Evolutionary conservation across 2,329 filamentous ascomycete species (phyloP).

Genomic region (Plenodomus biglobosus): DNA sequence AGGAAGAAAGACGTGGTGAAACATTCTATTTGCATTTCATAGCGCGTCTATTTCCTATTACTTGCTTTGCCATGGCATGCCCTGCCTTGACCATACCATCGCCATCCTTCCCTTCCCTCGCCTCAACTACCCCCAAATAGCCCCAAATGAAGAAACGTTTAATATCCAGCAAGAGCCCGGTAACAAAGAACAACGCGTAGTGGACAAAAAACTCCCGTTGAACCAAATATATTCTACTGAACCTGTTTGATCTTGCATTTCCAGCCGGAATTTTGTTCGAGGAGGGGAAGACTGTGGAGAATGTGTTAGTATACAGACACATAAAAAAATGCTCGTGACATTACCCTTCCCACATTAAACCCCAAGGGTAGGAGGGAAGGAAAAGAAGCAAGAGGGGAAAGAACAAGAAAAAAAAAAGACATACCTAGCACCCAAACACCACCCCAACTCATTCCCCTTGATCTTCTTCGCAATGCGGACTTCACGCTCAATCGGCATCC

Average conservation of each 20-base stretch:
- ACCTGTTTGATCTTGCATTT: slow-evolving; percentile 81
- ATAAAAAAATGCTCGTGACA: not conserved
- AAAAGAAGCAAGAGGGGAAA: not conserved
- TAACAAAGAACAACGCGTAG: too few species aligned
- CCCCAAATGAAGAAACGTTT: too few species aligned
- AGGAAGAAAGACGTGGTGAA: too few species aligned
- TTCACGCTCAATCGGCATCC: slow-evolving; percentile 95
- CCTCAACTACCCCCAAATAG: too few species aligned
- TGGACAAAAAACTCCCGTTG: too few species aligned
- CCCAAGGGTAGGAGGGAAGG: not conserved
- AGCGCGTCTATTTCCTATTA: too few species aligned
- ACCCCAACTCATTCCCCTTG: slow-evolving; percentile 92
- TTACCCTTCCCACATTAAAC: not conserved
- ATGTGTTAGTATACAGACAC: too few species aligned
- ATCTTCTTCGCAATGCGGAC: slow-evolving; percentile 99
- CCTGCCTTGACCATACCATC: too few species aligned
- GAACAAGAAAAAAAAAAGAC: slow-evolving; percentile 38
- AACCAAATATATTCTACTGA: slow-evolving; percentile 24
- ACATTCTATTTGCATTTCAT: too few species aligned
- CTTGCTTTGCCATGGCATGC: too few species aligned
- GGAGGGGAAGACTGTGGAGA: slow-evolving; percentile 85
- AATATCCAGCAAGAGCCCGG: too few species aligned
- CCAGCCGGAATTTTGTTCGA: slow-evolving; percentile 84
- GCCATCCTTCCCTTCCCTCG: too few species aligned
- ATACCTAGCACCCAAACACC: slow-evolving; percentile 95